Evolutionary conservation across 495 filamentous ascomycete genomes (phyloP).

Genomic region (Xylaria grammica): DNA sequence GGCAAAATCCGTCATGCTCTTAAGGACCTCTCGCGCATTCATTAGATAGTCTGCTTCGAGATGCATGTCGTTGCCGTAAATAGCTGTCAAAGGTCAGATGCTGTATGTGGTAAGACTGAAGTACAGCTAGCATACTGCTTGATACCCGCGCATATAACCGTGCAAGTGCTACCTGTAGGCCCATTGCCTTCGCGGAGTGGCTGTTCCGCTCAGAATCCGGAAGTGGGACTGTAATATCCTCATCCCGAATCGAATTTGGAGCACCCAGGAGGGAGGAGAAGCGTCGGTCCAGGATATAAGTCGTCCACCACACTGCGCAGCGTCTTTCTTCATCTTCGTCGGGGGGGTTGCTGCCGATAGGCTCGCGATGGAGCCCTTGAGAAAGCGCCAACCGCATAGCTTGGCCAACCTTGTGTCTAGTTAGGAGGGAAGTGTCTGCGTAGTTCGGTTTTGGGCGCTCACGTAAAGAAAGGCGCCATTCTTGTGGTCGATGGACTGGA

Average conservation of each 20-base stretch:
- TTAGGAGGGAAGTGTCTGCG: neutral
- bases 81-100: neutral
- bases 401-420: slow-evolving; percentile 3
- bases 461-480: slow-evolving; percentile 9
- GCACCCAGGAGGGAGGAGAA: slow-evolving; percentile 8
- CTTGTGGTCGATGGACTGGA: slow-evolving; percentile 11
- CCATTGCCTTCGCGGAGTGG: neutral
- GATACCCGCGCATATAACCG: neutral
- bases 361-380: slow-evolving; percentile 5
- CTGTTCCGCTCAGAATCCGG: neutral
- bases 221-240: slow-evolving; percentile 6
- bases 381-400: slow-evolving; percentile 1
- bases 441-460: neutral
- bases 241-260: slow-evolving; percentile 14
- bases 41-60: neutral
- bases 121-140: neutral
- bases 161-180: slow-evolving; percentile 4
- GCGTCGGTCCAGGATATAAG: slow-evolving; percentile 6
- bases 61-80: slow-evolving; percentile 12
- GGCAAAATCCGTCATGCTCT: slow-evolving; percentile 7
- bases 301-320: slow-evolving; percentile 8
- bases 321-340: neutral
- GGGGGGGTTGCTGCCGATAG: neutral
- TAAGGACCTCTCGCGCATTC: slow-evolving; percentile 2
- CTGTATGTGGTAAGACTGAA: neutral